Conservation (phyloP, 345 rosid genomes). For the Tarenaya hassleriana region DNA sequence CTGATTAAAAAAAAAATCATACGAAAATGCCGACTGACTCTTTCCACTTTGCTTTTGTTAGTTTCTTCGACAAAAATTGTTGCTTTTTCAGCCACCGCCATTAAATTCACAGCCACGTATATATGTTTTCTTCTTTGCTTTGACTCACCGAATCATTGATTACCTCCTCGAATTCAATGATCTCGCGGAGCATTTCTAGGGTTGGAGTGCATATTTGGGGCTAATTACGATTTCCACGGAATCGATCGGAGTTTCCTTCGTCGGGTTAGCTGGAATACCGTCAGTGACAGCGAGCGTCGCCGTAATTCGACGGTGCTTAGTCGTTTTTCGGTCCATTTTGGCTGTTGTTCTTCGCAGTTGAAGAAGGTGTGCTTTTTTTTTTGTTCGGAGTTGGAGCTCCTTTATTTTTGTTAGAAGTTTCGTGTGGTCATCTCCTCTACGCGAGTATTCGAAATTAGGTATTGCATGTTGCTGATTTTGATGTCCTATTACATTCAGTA, state of each 20-base stretch:
- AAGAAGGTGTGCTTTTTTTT: constrained; percentile 19
- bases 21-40: constrained; percentile 14
- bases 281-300: constrained; percentile 3
- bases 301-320: no score
- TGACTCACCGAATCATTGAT: constrained; percentile 22
- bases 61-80: background rate
- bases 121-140: constrained; percentile 19
- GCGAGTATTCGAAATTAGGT: background rate
- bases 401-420: no score
- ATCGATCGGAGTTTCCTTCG: constrained; percentile 18
- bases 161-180: constrained; percentile 13
- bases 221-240: constrained; percentile 9
- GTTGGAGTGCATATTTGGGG: constrained; percentile 16
- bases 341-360: background rate
- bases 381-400: constrained; percentile 13
- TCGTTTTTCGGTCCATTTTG: no score
- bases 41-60: background rate
- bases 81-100: constrained; percentile 5
- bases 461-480: constrained; percentile 23
- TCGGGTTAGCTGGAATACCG: no score
- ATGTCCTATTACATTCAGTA: background rate
- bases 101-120: constrained; percentile 25
- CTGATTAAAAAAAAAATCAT: background rate
- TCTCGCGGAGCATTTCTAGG: constrained; percentile 12
- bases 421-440: constrained; percentile 6